Evolutionary conservation across 2,329 filamentous ascomycete species (phyloP), one percentile per base, ranked within the genome.

Genomic region (Aspergillus pseudonomiae): DNA sequence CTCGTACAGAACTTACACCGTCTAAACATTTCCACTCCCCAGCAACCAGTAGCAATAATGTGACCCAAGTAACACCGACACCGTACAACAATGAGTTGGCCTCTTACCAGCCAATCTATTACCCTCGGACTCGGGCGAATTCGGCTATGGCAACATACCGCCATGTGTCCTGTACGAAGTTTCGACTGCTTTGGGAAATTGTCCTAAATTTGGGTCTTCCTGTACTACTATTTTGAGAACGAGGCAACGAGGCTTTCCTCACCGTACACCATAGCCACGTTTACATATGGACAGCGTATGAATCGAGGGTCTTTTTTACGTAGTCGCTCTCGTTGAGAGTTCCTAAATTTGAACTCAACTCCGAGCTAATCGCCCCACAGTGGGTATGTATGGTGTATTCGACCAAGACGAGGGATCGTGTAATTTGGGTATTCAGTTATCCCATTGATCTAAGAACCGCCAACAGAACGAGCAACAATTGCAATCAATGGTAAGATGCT

Each of bases 401-500:
- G 6, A 41, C 39, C 39, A 19, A 41, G 7, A 41, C 9, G 39
- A 10, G 16, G 39, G 3, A 41, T n/a, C 19, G 6, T 19, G 19
- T 41, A 16, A n/a, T 16, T 55, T 26, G 6, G 11, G 11, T 24
- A 7, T 39, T 39, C 32, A 24, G 12, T 16, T 39, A 36, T 55
- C n/a, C 52, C 52, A 39, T 36, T 32, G 16, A 32, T 39, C 34
- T 11, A 24, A 16, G n/a, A 24, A 39, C 32, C 52, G 32, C 32
- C 32, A 55, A 19, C 3, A 39, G 10, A 24, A 55, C 14, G 52
- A 24, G 24, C 61, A 55, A 30, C 57, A 12, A 10, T 19, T 11
- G 19, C 61, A 59, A 34, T 59, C 41, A n/a, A 63, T 48, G 0
- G 24, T 21, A 12, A 19, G 30, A n/a, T 62, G 50, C 6, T 50